These are phyloP conservation scores for Pisolithus marmoratus DNA, from an alignment of 768 basidiomycete genomes.

Conservation along the genomic window DNA sequence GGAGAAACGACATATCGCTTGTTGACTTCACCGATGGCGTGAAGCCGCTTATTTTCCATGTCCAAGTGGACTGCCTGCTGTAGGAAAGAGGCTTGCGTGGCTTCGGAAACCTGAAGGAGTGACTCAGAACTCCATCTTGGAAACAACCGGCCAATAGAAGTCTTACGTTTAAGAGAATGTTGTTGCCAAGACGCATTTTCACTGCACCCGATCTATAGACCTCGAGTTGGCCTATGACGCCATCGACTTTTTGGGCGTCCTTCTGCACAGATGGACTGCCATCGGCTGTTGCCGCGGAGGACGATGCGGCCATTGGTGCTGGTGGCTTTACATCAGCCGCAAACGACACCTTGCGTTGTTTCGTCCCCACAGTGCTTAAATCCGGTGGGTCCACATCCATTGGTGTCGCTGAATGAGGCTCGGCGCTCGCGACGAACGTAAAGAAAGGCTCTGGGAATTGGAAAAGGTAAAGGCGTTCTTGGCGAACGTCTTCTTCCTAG, in stretches of 20 bases:
- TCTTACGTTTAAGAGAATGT: slow-evolving; percentile 73
- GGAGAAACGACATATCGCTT: slow-evolving; percentile 83
- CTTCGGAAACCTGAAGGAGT: slow-evolving; percentile 60
- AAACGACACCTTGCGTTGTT: slow-evolving; percentile 57
- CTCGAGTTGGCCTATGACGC: slow-evolving; percentile 78
- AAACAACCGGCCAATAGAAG: neutral
- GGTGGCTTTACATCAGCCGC: slow-evolving; percentile 54
- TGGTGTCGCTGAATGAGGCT: slow-evolving; percentile 25
- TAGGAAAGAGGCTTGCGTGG: slow-evolving; percentile 81
- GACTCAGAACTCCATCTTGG: neutral
- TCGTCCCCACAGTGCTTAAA: slow-evolving; percentile 20
- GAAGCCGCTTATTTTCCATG: slow-evolving; percentile 47
- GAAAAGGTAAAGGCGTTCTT: slow-evolving; percentile 79
- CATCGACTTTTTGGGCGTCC: slow-evolving; percentile 49
- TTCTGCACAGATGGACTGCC: slow-evolving; percentile 14
- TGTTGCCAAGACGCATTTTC: slow-evolving; percentile 79
- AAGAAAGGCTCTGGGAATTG: slow-evolving; percentile 89
- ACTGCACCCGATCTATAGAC: slow-evolving; percentile 81
- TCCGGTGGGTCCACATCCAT: slow-evolving; percentile 30
- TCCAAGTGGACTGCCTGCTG: slow-evolving; percentile 83
- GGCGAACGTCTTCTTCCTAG: slow-evolving; percentile 46
- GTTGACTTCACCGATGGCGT: slow-evolving; percentile 81
- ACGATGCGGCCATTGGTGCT: slow-evolving; percentile 18
- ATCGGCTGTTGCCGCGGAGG: slow-evolving; percentile 18
- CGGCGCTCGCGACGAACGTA: slow-evolving; percentile 44